Conservation (phyloP, 192 early-diverging fungal genomes). For the Dissophora globulifera region DNA sequence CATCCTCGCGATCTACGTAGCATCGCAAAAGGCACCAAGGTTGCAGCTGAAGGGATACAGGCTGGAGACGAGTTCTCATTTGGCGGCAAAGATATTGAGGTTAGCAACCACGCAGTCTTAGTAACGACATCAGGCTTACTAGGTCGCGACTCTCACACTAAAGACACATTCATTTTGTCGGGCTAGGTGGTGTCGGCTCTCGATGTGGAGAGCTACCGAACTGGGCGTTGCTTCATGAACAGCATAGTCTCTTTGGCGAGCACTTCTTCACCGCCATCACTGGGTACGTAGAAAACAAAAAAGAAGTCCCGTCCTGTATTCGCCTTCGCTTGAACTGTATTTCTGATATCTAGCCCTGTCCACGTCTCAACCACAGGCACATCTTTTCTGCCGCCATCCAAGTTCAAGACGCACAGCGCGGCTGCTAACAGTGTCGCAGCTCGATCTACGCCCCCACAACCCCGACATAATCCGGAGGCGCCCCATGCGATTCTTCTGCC, state of each 20-base stretch:
- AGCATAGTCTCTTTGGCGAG: neutral
- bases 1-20: conserved; percentile 7
- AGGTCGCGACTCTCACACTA: neutral
- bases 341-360: neutral
- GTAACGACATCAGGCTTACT: neutral
- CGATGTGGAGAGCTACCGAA: conserved; percentile 5
- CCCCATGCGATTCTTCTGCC: conserved; percentile 46
- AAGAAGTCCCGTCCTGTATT: neutral
- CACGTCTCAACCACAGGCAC: neutral
- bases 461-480: conserved; percentile 50
- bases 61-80: conserved; percentile 41
- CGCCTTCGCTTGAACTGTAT: neutral
- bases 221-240: conserved; percentile 14
- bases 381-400: neutral
- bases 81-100: conserved; percentile 48
- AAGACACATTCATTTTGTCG: neutral
- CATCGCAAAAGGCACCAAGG: conserved; percentile 23
- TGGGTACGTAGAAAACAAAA: too few species aligned
- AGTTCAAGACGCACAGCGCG: conserved; percentile 25
- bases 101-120: neutral
- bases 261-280: neutral
- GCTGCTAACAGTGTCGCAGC: conserved; percentile 1
- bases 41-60: neutral
- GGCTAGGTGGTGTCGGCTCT: conserved; percentile 7
- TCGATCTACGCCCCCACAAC: conserved; percentile 6